These are phyloP conservation scores for Russula foetens DNA, from an alignment of 768 basidiomycete species.

Conservation along the genomic window DNA sequence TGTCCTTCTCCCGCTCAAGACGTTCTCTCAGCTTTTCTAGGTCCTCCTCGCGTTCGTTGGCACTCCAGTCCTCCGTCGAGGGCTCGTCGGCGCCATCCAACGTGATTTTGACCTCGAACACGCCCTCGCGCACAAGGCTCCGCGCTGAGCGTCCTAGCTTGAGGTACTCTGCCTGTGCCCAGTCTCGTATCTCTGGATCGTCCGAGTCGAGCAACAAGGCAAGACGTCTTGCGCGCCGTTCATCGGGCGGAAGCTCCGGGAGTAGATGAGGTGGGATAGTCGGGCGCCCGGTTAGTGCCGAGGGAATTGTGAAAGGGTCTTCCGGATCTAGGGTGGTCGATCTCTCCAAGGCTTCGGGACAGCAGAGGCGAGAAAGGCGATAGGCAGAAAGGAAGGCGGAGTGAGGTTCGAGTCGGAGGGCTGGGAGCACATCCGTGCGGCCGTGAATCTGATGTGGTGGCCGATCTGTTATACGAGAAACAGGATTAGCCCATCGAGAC, in stretches of 20 bases:
- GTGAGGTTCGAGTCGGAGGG: conserved; percentile 18
- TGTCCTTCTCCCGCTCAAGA: conserved; percentile 13
- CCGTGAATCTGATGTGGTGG: conserved; percentile 17
- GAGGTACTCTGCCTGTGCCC: conserved; percentile 20
- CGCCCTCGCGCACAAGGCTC: conserved; percentile 18
- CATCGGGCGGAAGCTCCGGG: conserved; percentile 7
- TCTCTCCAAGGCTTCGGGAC: conserved; percentile 8
- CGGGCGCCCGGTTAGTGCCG: neutral
- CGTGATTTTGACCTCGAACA: conserved; percentile 13
- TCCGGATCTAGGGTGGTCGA: conserved; percentile 9
- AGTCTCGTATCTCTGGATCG: conserved; percentile 18
- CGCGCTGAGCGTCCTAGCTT: conserved; percentile 14
- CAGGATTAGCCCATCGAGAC: neutral
- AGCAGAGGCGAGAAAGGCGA: conserved; percentile 14
- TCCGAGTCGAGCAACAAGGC: no score
- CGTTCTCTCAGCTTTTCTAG: conserved; percentile 14
- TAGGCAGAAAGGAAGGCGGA: conserved; percentile 20
- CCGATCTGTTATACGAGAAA: conserved; percentile 4
- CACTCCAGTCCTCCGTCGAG: conserved; percentile 14
- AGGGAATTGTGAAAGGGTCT: conserved; percentile 1
- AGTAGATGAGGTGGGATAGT: conserved; percentile 13
- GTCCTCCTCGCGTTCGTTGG: conserved; percentile 15
- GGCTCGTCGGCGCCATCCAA: conserved; percentile 6
- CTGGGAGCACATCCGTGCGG: no score
- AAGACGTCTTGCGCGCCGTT: conserved; percentile 16